Evolutionary conservation across 371 early-diverging fungal species (phyloP), one percentile per base, ranked within the genome.

Genomic region (Umbelopsis sp.): DNA sequence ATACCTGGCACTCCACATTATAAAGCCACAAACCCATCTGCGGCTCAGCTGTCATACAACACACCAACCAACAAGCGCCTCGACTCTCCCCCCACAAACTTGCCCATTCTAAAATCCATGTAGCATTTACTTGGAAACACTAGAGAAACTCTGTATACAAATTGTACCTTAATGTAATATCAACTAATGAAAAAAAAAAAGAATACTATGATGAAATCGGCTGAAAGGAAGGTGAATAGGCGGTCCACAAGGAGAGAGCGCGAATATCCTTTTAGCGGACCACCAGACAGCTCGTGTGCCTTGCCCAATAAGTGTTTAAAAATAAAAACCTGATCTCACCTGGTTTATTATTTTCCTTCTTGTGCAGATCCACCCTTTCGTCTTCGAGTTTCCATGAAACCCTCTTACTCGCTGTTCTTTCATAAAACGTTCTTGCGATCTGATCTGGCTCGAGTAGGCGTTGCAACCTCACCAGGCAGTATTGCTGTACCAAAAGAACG

Each of bases 391-490:
- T 35, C 29, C 9, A 57, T 57, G 57, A 32, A 57, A 35, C 8
- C 35, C 4, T 57, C 35, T 7, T 57, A 29, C 12, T 35, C 57
- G 35, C 29, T 16, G 22, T 57, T 57, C 35, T 35, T 57, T 35
- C 57, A 57, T 7, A 57, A 57, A 35, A 5, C n/a, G 8, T 29
- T 57, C 29, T 57, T 57, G n/a, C 12, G 57, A 14, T 35, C 35
- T 29, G 57, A 57, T 57, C 35, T 57, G n/a, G 57, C 57, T 35
- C 57, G 35, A 32, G 57, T 57, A 57, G 57, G 57, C 29, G 57
- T 57, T 8, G 35, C 11, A 35, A 35, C 32, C 18, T 57, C 57
- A 6, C 57, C 57, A 57, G 57, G 57, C n/a, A 18, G 57, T 29
- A 12, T 18, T 16, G 57, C 35, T 32, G 35, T 35, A 35, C 10